Conservation (phyloP, 306 rosid genomes). For the Medicago lupulina region DNA sequence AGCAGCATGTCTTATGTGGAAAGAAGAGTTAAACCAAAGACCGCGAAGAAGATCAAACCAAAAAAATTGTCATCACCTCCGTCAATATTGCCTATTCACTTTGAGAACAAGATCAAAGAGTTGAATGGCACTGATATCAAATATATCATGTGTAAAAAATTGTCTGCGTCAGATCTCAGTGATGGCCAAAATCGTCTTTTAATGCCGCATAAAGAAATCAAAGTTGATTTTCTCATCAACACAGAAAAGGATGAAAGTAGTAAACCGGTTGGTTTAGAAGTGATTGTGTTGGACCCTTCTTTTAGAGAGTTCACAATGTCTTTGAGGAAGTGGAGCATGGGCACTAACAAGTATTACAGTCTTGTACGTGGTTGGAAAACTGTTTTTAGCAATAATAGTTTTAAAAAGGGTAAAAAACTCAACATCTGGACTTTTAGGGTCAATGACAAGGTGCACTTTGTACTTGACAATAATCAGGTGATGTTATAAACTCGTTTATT, state of each 20-base stretch:
- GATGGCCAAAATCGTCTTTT: background rate
- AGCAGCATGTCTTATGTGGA: background rate
- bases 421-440: background rate
- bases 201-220: background rate
- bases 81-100: background rate
- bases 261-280: background rate
- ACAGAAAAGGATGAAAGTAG: background rate
- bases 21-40: background rate
- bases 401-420: background rate
- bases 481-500: too few species aligned
- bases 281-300: background rate
- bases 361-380: background rate
- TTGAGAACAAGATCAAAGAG: background rate
- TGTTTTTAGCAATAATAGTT: background rate
- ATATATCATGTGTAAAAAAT: background rate
- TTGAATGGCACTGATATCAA: background rate
- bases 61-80: background rate
- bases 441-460: background rate
- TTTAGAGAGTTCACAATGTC: background rate
- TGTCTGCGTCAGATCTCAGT: background rate
- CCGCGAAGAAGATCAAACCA: background rate
- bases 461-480: background rate
- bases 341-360: background rate
- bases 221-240: background rate
- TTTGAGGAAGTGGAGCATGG: slow-evolving; percentile 7